Base-by-base conservation (phyloP, 1,284 basidiomycete species). In the Sporisorium exsertum region DNA sequence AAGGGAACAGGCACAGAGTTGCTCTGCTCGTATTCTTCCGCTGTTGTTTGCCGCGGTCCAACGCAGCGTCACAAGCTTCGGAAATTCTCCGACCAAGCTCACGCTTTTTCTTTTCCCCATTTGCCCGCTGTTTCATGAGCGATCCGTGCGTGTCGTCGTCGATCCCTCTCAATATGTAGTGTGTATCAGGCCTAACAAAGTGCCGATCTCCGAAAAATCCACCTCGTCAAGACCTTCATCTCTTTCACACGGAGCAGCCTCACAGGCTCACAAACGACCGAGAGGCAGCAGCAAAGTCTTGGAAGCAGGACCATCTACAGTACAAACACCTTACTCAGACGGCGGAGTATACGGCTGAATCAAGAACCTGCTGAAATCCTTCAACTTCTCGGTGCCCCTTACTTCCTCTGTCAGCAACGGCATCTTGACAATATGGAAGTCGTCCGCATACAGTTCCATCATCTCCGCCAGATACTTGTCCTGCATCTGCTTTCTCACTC, bases 371-470 rank as follows among this genome's bases (percentile, higher is more conserved):
- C 81, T 83, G 35, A 85, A 84, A 20, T 92, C 91, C 84, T 92
- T 91, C 76, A 99, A 90, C 88, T 94, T 96, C 85, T 94, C 92
- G 0, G 94, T 93, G 3, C 96, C 96, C 79, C 97, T 90, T 4
- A 99, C 95, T 87, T 99, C 97, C 86, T 98, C 95, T 5, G 95
- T 98, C 65, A 98, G 89, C 40, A 99, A 88, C 3, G 96, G 96
- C 63, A 99, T 90, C 85, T 92, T 91, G 49, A 82, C 81, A 51
- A 82, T 77, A 45, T 82, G 80, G 56, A 82, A 82, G 65, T 85
- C 84, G 51, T 85, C 84, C 37, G 78, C 81, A 54, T 85, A 85
- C 60, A 85, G 52, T 26, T 84, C 84, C 69, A 74, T 68, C 81
- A 85, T 85, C 66, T 84, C 83, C 37, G 43, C 63, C 15, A 85